phyloP scores from a whole-genome alignment of 768 basidiomycete species.

The Neoboletus subvelutipes region DNA sequence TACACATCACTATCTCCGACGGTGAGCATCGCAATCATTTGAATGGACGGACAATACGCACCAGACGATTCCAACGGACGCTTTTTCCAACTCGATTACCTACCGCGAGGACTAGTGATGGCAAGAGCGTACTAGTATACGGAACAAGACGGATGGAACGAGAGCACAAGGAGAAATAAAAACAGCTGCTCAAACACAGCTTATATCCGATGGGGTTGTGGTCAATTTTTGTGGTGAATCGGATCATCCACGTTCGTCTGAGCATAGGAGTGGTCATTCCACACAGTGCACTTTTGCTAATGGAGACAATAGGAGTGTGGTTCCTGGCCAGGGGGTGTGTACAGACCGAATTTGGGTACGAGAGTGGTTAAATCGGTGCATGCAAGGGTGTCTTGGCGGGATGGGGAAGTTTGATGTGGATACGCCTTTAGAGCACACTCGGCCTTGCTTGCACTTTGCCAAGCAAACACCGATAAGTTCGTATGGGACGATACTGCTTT shows the following conservation, averaged over 20 bases:
- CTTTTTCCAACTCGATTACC: neutral
- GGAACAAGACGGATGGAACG: neutral
- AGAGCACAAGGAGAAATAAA: neutral
- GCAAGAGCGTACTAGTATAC: neutral
- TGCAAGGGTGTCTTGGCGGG: neutral
- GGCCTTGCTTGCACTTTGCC: neutral
- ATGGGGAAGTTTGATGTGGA: neutral
- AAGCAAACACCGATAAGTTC: neutral
- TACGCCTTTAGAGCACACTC: neutral
- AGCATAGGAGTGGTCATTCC: slow-evolving; percentile 9
- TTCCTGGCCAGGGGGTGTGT: neutral
- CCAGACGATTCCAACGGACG: neutral
- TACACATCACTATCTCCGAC: slow-evolving; percentile 14
- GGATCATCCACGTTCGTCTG: neutral
- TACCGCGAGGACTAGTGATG: neutral
- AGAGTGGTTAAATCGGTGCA: neutral
- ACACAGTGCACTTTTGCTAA: slow-evolving; percentile 13
- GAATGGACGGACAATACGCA: neutral
- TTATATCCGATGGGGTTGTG: slow-evolving; percentile 11
- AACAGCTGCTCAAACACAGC: neutral
- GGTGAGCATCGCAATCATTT: neutral
- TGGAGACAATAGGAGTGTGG: slow-evolving; percentile 5
- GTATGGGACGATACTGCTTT: neutral
- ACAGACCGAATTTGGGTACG: slow-evolving; percentile 4
- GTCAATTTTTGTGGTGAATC: slow-evolving; percentile 8